These are phyloP conservation scores for Leptographium lundbergii DNA, from an alignment of 2,329 filamentous ascomycete genomes.

Conservation along the genomic window DNA sequence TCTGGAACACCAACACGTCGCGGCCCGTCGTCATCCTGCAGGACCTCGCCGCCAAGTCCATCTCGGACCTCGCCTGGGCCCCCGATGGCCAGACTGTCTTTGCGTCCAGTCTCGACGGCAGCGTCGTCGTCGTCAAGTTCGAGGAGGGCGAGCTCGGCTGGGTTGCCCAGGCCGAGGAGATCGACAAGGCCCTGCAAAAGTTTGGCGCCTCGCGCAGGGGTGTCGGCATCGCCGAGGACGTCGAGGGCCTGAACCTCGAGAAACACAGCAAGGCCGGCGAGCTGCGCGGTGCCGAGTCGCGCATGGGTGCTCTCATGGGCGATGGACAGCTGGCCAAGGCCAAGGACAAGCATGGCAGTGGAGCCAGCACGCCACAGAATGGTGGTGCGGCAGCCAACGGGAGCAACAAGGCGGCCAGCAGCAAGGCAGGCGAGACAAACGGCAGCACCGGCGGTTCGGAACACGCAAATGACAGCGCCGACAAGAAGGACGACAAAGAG, in stretches of 20 bases:
- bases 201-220: slow-evolving; percentile 81
- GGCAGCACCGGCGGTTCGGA: background rate
- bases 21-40: slow-evolving; percentile 82
- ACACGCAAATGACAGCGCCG: slow-evolving; percentile 15
- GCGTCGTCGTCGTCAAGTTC: slow-evolving; percentile 71
- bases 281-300: slow-evolving; percentile 75
- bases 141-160: slow-evolving; percentile 81
- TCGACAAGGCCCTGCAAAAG: slow-evolving; percentile 83
- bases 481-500: slow-evolving; percentile 20
- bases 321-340: slow-evolving; percentile 47
- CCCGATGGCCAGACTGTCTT: slow-evolving; percentile 83
- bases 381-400: background rate
- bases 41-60: slow-evolving; percentile 79
- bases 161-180: slow-evolving; percentile 75
- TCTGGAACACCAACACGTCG: slow-evolving; percentile 96
- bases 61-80: slow-evolving; percentile 88
- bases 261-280: slow-evolving; percentile 88
- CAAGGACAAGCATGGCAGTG: background rate
- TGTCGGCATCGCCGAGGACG: slow-evolving; percentile 83
- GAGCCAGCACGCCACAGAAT: background rate
- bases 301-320: slow-evolving; percentile 98
- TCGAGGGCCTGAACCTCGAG: slow-evolving; percentile 76
- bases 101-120: slow-evolving; percentile 78
- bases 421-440: slow-evolving; percentile 16
- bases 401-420: slow-evolving; percentile 1